Percentiles rank a stretch among this genome's conserved stretches.
These are phyloP conservation scores for Sodiomyces alkalinus DNA, from an alignment of 2,329 filamentous ascomycete species.

Conservation along the genomic window DNA sequence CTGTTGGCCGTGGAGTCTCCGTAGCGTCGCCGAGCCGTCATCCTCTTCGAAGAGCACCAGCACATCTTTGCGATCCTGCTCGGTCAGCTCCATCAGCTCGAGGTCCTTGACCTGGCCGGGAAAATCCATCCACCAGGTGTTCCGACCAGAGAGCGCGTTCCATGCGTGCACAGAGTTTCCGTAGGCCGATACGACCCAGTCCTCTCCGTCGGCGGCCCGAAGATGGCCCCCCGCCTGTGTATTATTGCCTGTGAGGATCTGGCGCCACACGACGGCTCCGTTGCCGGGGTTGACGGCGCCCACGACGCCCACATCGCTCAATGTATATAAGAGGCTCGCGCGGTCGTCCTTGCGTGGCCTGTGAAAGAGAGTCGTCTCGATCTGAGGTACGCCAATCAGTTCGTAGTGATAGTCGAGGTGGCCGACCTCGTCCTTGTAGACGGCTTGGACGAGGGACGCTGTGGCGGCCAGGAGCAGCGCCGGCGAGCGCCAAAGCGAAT, in stretches of 20 bases:
- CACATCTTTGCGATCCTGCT: conserved; percentile 50
- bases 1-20: conserved; percentile 55
- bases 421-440: conserved; percentile 84
- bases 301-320: conserved; percentile 70
- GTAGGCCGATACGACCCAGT: conserved; percentile 59
- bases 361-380: conserved; percentile 88
- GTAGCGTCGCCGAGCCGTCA: conserved; percentile 40
- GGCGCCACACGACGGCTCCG: conserved; percentile 76
- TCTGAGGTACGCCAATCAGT: conserved; percentile 68
- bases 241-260: conserved; percentile 43
- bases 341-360: conserved; percentile 67
- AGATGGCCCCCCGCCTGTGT: conserved; percentile 37
- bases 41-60: conserved; percentile 52
- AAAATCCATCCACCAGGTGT: conserved; percentile 57
- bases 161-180: conserved; percentile 61
- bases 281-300: conserved; percentile 82
- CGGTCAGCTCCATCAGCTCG: conserved; percentile 61
- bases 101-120: conserved; percentile 48
- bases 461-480: conserved; percentile 18
- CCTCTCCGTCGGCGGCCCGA: conserved; percentile 63
- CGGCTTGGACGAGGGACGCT: conserved; percentile 37
- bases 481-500: conserved; percentile 6
- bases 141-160: conserved; percentile 68
- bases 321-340: conserved; percentile 78
- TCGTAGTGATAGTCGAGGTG: conserved; percentile 87